These are phyloP conservation scores for Paecilomyces dactylethromorphus DNA, from an alignment of 2,329 filamentous ascomycete genomes.

Conservation along the genomic window DNA sequence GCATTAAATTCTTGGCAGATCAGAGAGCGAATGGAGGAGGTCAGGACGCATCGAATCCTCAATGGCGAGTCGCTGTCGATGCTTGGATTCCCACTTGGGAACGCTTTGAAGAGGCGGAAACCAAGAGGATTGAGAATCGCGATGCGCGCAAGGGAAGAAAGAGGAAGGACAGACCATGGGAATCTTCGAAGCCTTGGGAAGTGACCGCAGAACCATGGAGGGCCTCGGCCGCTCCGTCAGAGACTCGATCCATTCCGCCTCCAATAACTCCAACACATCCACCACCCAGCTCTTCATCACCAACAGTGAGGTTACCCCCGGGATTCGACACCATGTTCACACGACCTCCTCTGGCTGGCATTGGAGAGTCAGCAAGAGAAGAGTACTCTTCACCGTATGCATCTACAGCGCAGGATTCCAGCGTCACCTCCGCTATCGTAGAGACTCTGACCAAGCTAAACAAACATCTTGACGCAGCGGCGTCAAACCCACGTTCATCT, in stretches of 20 bases:
- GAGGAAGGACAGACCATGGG: constrained; percentile 15
- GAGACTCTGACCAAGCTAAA: constrained; percentile 32
- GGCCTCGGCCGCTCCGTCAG: background rate
- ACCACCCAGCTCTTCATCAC: constrained; percentile 10
- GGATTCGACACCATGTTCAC: constrained; percentile 35
- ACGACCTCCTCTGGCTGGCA: constrained; percentile 5
- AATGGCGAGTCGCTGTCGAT: constrained; percentile 32
- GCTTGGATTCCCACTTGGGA: constrained; percentile 37
- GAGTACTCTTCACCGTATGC: constrained; percentile 3
- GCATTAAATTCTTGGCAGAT: constrained; percentile 33
- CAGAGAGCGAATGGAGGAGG: constrained; percentile 21
- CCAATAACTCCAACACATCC: background rate
- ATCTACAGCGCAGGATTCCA: constrained; percentile 8
- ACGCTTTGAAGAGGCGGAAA: constrained; percentile 32
- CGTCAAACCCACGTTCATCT: constrained; percentile 12
- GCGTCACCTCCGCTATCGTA: constrained; percentile 26
- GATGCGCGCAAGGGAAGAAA: constrained; percentile 24
- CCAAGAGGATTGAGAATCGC: constrained; percentile 29
- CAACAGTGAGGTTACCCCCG: constrained; percentile 25
- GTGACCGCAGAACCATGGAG: constrained; percentile 1
- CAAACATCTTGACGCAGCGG: constrained; percentile 26
- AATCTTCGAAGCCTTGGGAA: constrained; percentile 1
- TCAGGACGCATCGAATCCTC: constrained; percentile 29
- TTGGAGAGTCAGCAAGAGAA: background rate
- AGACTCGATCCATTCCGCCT: background rate